Base-by-base conservation (phyloP, 805 yeast genomes). In the Isabelozyma heimii region DNA sequence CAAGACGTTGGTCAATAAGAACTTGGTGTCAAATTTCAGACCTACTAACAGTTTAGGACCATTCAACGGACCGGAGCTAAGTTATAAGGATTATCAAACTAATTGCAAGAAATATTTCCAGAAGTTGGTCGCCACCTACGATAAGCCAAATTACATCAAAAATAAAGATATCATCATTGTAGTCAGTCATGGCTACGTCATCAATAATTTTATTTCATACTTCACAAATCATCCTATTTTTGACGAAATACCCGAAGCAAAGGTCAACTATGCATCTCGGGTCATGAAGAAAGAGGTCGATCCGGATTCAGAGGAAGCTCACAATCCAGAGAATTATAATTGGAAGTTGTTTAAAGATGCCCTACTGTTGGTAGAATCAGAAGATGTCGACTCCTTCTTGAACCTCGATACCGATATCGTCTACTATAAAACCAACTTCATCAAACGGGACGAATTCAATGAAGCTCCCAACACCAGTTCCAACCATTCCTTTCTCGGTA, bases 191-290 rank as follows among this genome's bases (percentile, higher is more conserved):
- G 79, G 79, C 5, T 73, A 73, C 54, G 69, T 64, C 42, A 66
- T 72, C 33, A 67, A 67, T 47, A 71, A 69, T 53, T 62, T 73
- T 54, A 55, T 73, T 49, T 58, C 67, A 38, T 73, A 67, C 50
- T 73, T 73, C 54, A 63, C 71, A 45, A 72, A 66, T 52, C 77
- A 72, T 55, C 77, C 79, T 7, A 68, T 73, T 10, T 73, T 73
- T 56, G 71, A 72, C 50, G 79, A 73, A 51, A 70, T 73, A 16
- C 76, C 77, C 3, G 77, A 70, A 50, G 67, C 72, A 15, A 58
- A 59, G 28, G 48, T 72, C 35, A 72, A 70, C 54, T 66, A 48
- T 44, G 77, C 79, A 28, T 41, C 47, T 15, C 53, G 65, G 30
- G 49, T 58, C 4, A 45, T 44, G 9, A 42, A 42, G 43, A 48